Evolutionary conservation across 2,329 filamentous ascomycete species (phyloP).

Genomic region (Ophiobolus disseminans): DNA sequence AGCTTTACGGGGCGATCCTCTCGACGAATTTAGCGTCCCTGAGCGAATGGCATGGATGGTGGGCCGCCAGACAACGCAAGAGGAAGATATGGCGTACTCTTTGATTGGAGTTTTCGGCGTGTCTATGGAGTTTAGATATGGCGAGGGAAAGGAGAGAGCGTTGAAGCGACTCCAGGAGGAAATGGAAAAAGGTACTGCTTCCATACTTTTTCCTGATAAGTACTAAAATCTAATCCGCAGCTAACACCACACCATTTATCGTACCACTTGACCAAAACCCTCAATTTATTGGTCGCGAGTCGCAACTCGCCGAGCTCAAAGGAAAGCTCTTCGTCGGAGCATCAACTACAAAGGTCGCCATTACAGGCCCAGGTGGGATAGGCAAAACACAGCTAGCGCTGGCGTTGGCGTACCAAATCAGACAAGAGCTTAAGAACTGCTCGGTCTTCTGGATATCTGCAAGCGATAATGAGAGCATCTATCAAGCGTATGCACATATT

Average conservation of each 20-base stretch:
- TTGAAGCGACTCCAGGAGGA: slow-evolving; percentile 10
- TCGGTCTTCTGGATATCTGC: slow-evolving; percentile 26
- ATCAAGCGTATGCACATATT: slow-evolving; percentile 7
- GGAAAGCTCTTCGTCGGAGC: slow-evolving; percentile 15
- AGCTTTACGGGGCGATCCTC: not conserved
- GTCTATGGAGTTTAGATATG: slow-evolving; percentile 9
- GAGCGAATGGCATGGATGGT: slow-evolving; percentile 22
- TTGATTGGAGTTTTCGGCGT: slow-evolving; percentile 16
- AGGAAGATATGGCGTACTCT: slow-evolving; percentile 16
- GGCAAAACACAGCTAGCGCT: slow-evolving; percentile 37
- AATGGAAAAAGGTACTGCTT: not conserved
- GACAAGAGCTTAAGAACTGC: slow-evolving; percentile 9
- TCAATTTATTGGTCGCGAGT: slow-evolving; percentile 1
- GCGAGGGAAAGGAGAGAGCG: slow-evolving; percentile 13
- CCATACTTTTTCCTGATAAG: not conserved
- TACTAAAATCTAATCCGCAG: not conserved
- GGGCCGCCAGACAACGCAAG: slow-evolving; percentile 20
- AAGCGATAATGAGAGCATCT: slow-evolving; percentile 15
- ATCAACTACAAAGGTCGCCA: slow-evolving; percentile 20
- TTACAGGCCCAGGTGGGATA: slow-evolving; percentile 12
- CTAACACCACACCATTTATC: not conserved
- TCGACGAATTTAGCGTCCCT: slow-evolving; percentile 11
- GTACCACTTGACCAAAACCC: slow-evolving; percentile 2
- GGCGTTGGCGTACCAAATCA: slow-evolving; percentile 29
- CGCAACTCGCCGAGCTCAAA: slow-evolving; percentile 20